Base-by-base conservation (phyloP, 257 asterid genomes). In the Thymus quinquecostatus region DNA sequence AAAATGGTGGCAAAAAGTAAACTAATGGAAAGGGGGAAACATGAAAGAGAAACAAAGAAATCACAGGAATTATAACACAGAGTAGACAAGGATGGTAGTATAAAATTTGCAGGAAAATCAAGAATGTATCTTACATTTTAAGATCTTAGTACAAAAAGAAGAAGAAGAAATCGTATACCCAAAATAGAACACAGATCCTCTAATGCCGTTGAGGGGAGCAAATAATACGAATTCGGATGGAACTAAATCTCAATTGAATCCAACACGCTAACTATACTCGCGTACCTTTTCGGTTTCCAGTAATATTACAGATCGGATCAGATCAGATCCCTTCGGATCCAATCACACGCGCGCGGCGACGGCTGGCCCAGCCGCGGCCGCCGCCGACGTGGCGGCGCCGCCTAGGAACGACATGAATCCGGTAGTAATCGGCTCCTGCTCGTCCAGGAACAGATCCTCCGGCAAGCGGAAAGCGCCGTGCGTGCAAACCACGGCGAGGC, bases 381-480 rank as follows among this genome's bases (percentile, higher is more conserved):
- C 96, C 0, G 97, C 93, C 14, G 92, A 74, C 49, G 94, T 75
- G 57, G 97, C 95, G 9, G 98, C 92, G 40, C 89, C 88, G n/a
- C 97, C 93, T 8, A 90, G 82, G 80, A 90, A 92, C 64, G 96
- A 91, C 2, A 91, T 76, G 67, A 93, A 85, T 5, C 98, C 97
- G 10, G 84, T 71, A 34, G 69, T 83, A 3, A 62, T 78, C 4
- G 86, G 87, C 80, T 91, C 97, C 77, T 91, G 96, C n/a, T 93
- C 96, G 60, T 93, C 97, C 82, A 91, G 50, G 71, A 91, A 93
- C 79, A 89, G 71, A 80, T 93, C 98, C 84, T 93, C 96, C 0
- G 97, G 96, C 79, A 84, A 69, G 34, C 97, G 83, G 74, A 93
- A 91, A 11, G 98, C 97, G 32, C 98, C 97, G 82, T 92, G 97